These are phyloP conservation scores for Sherardia arvensis DNA, from an alignment of 257 asterid species.

Conservation along the genomic window DNA sequence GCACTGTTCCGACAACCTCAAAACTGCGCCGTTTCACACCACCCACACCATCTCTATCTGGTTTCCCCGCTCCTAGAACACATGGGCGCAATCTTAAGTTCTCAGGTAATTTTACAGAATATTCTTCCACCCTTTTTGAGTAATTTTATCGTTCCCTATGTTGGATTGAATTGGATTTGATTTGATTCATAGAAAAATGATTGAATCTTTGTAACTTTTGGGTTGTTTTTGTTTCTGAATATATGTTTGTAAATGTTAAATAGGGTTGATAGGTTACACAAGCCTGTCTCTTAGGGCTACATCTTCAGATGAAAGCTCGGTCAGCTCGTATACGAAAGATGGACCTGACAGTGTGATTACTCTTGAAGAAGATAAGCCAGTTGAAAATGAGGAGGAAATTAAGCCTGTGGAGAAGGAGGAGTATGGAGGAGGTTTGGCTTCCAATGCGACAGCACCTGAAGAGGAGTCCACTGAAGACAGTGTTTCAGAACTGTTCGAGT, in stretches of 20 bases:
- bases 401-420: slow-evolving; percentile 12
- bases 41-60: slow-evolving; percentile 11
- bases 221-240: not conserved
- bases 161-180: not conserved
- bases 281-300: slow-evolving; percentile 13
- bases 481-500: slow-evolving; percentile 7
- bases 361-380: slow-evolving; percentile 11
- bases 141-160: not conserved
- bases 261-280: slow-evolving; percentile 12
- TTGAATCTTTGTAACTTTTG: not conserved
- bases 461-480: slow-evolving; percentile 15
- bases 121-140: not conserved
- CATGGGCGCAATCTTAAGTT: not conserved
- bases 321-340: slow-evolving; percentile 16
- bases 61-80: not conserved
- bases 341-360: slow-evolving; percentile 19
- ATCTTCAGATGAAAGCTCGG: slow-evolving; percentile 20
- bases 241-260: not conserved
- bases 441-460: slow-evolving; percentile 11
- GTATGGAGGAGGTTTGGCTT: slow-evolving; percentile 6
- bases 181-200: not conserved
- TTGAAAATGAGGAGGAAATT: not conserved
- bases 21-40: slow-evolving; percentile 14
- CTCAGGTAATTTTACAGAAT: slow-evolving; percentile 3
- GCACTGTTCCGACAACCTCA: slow-evolving; percentile 35